Conservation (phyloP, 257 asterid genomes). For the Thymus mandschuricus region DNA sequence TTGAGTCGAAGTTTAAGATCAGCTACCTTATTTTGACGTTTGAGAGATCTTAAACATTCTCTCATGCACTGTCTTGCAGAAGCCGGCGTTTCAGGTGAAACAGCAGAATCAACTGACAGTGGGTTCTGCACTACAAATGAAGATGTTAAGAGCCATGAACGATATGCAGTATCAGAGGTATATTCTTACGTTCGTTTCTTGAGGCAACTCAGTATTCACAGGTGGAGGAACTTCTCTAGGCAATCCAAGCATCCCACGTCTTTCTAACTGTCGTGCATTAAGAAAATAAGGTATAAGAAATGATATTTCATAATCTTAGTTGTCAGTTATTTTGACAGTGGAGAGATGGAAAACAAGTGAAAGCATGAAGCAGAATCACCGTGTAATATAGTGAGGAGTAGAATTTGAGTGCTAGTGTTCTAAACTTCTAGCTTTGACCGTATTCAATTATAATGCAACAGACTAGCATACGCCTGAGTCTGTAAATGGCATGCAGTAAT, state of each 20-base stretch:
- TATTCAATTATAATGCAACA: too few relatives aligned
- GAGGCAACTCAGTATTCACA: constrained; percentile 30
- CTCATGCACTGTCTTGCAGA: constrained; percentile 49
- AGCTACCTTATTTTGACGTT: constrained; percentile 63
- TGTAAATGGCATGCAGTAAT: constrained; percentile 8
- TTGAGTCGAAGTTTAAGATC: background rate
- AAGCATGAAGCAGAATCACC: background rate
- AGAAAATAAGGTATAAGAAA: constrained; percentile 6
- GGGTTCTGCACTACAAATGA: constrained; percentile 39
- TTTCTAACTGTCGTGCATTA: constrained; percentile 48
- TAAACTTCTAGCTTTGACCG: too few relatives aligned
- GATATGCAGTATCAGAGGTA: background rate
- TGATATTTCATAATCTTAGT: background rate
- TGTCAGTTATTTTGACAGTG: background rate
- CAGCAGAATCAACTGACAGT: constrained; percentile 32
- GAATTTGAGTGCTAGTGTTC: background rate
- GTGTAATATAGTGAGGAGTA: background rate
- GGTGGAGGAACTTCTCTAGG: constrained; percentile 30
- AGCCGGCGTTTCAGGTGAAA: constrained; percentile 35
- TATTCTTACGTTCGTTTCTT: constrained; percentile 39
- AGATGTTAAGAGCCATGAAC: constrained; percentile 10
- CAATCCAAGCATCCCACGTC: constrained; percentile 47
- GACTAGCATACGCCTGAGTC: too few relatives aligned
- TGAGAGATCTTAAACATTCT: constrained; percentile 73
- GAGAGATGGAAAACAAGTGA: background rate